These are phyloP conservation scores for Blumeria hordei DNA, from an alignment of 2,329 filamentous ascomycete genomes.

Conservation along the genomic window DNA sequence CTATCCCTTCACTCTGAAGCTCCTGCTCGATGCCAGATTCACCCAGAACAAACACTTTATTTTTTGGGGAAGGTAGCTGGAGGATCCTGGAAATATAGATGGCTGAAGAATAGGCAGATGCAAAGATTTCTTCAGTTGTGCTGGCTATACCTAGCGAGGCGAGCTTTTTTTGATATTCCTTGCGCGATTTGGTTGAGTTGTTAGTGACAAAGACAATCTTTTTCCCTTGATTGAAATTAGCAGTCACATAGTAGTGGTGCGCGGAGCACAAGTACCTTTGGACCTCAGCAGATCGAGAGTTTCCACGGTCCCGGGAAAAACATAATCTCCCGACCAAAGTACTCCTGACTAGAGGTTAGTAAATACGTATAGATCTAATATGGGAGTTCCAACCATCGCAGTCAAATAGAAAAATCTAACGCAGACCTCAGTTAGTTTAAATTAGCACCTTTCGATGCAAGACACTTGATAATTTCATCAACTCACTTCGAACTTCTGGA, in stretches of 20 bases:
- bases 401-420: conserved; percentile 74
- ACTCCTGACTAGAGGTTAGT: conserved; percentile 36
- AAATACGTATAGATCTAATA: conserved; percentile 3
- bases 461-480: conserved; percentile 10
- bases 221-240: conserved; percentile 36
- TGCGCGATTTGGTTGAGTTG: conserved; percentile 90
- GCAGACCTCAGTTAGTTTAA: conserved; percentile 6
- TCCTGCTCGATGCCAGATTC: conserved; percentile 83
- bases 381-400: conserved; percentile 55
- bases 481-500: conserved; percentile 79
- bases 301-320: conserved; percentile 67
- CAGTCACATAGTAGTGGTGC: no score
- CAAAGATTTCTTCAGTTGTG: conserved; percentile 76
- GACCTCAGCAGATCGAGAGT: conserved; percentile 62
- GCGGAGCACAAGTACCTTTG: conserved; percentile 26
- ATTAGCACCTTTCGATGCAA: not conserved
- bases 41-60: conserved; percentile 85
- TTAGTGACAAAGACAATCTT: conserved; percentile 91
- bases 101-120: conserved; percentile 72
- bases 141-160: conserved; percentile 56
- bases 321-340: conserved; percentile 81
- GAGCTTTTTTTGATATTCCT: conserved; percentile 84
- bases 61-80: conserved; percentile 49
- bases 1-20: conserved; percentile 52
- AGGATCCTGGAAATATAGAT: conserved; percentile 89